Percentiles rank a stretch among this genome's conserved stretches.
These are phyloP conservation scores for Apocynum venetum DNA, from an alignment of 257 asterid species.

Conservation along the genomic window DNA sequence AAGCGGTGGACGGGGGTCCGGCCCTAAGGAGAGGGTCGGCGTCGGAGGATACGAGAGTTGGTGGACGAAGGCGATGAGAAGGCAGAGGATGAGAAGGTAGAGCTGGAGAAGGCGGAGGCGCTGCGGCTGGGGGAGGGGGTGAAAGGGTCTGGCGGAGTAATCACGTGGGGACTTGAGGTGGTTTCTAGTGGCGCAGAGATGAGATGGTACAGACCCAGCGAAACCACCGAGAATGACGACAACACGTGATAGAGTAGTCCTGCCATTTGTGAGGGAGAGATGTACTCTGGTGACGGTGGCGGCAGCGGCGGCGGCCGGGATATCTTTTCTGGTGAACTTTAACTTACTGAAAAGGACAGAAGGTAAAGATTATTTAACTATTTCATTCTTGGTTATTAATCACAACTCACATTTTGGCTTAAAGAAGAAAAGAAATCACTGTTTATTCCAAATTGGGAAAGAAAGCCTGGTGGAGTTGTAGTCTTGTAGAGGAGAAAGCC, in stretches of 20 bases:
- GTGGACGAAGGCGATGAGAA: conserved; percentile 51
- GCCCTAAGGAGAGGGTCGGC: conserved; percentile 84
- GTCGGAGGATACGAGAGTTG: conserved; percentile 54
- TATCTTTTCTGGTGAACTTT: neutral
- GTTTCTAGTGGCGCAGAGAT: conserved; percentile 63
- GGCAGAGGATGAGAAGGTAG: conserved; percentile 49
- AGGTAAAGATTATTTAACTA: neutral
- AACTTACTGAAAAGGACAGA: neutral
- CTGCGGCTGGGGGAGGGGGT: conserved; percentile 40
- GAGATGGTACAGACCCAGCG: conserved; percentile 75
- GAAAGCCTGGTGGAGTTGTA: neutral
- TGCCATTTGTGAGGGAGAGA: conserved; percentile 37
- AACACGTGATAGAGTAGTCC: conserved; percentile 66
- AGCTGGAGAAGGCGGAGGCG: conserved; percentile 61
- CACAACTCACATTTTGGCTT: neutral
- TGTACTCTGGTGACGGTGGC: no score
- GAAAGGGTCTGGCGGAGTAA: conserved; percentile 69
- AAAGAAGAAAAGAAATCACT: neutral
- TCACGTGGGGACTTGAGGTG: conserved; percentile 75
- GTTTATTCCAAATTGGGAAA: neutral
- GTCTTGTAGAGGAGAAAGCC: neutral
- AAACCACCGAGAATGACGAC: conserved; percentile 57
- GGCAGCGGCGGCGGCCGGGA: no score
- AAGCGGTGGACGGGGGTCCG: conserved; percentile 72
- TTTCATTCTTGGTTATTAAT: neutral